phyloP scores from a whole-genome alignment of 2,329 filamentous ascomycete genomes.

The Pyricularia grisea region DNA sequence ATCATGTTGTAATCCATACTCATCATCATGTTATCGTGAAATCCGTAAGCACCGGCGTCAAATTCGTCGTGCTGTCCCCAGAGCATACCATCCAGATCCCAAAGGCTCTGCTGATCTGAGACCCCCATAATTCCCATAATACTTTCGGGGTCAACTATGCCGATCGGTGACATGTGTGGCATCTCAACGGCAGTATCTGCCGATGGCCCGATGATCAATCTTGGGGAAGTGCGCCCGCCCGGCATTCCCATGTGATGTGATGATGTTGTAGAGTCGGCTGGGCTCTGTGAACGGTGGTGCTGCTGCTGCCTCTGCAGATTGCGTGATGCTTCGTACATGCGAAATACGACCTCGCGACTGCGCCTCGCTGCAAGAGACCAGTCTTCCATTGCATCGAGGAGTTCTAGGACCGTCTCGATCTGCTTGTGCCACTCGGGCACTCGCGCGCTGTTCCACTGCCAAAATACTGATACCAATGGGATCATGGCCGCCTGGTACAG shows the following conservation, averaged over 20 bases:
- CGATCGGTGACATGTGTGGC: constrained; percentile 38
- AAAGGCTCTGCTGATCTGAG: constrained; percentile 43
- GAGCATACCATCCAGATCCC: constrained; percentile 48
- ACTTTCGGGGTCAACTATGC: constrained; percentile 33
- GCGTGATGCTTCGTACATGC: constrained; percentile 51
- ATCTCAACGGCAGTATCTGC: constrained; percentile 21
- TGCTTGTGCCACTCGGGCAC: constrained; percentile 45
- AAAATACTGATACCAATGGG: constrained; percentile 65
- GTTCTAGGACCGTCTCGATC: constrained; percentile 48
- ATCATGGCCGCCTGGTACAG: constrained; percentile 75
- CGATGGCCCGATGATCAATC: constrained; percentile 16
- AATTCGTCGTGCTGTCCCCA: constrained; percentile 32
- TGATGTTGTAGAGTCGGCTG: constrained; percentile 17
- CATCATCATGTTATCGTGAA: constrained; percentile 23
- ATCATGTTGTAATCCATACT: constrained; percentile 28
- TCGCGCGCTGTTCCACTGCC: constrained; percentile 44
- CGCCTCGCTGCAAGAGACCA: constrained; percentile 56
- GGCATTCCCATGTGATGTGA: constrained; percentile 16
- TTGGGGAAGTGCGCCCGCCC: constrained; percentile 19
- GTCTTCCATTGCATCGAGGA: constrained; percentile 54
- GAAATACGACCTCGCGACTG: constrained; percentile 52
- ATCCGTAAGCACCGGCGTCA: constrained; percentile 15
- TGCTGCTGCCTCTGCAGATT: constrained; percentile 20
- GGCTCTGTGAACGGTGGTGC: constrained; percentile 15
- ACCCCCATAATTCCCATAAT: constrained; percentile 42